Evolutionary conservation across 805 yeast genomes (phyloP), one percentile per base, ranked within the genome.

Genomic region (Wickerhamomyces sydowiorum): DNA sequence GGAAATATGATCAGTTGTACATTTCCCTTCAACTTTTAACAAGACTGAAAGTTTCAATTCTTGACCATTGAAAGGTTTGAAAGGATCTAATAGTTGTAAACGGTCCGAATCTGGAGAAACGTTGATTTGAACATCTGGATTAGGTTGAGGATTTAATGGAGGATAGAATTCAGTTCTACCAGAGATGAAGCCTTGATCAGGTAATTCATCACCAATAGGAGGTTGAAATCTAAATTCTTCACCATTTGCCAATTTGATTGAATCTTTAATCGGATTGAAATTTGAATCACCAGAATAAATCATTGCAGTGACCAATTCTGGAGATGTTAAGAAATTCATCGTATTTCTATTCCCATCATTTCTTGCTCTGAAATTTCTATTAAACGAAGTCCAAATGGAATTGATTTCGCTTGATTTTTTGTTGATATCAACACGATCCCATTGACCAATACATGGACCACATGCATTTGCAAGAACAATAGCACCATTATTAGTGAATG

Each of bases 371-470:
- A 91, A 91, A 69, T 91, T 91, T 76, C 99, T 85, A 80, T 91
- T 91, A 78, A 90, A 91, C 12, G 97, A 90, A 6, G 98, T 89
- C 67, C 91, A 90, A 54, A 91, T 93, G 41, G 98, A 86, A 67
- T 89, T 90, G 56, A 73, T 73, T 50, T 82, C 88, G 40, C 72
- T 70, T 7, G 83, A 75, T 23, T 73, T 69, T 62, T 80, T 79
- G 37, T 76, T 65, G 35, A 86, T 76, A 61, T 86, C 95, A 51
- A 76, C 74, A 73, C 98, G 85, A 65, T 93, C 96, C 99, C 99
- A 91, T 74, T 91, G 99, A 45, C 99, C 99, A 62, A 91, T 91
- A 73, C 99, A 91, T 59, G 98, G 99, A 54, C 99, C 99, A 76
- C 99, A 91, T 18, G 99, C 99, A 65, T 91, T 91, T 41, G 98